Evolutionary conservation across 306 rosid species (phyloP), one percentile per base, ranked within the genome.

Genomic region (Medicago arabica): DNA sequence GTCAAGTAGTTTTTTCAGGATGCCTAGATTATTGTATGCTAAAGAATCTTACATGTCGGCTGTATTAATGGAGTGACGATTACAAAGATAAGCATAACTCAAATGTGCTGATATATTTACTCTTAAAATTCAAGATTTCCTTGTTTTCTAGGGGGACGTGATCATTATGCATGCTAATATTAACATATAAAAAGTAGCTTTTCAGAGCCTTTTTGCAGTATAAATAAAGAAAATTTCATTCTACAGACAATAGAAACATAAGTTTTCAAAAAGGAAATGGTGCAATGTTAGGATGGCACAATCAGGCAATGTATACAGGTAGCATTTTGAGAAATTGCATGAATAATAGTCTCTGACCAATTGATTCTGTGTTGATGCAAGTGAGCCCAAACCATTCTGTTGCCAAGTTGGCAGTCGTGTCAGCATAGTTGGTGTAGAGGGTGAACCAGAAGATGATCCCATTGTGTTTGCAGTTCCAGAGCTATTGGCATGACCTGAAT

Each of bases 391-490:
- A 61, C 84, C 87, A 81, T 80, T 86, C 16, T 89, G 87, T 54
- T 85, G 83, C 80, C 82, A 78, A 75, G 81, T 76, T 36, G 93
- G 89, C 66, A 6, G 86, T 58, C 85, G 82, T 55, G 90, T 86
- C 75, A 86, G 89, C 13, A 85, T 75, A 76, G 91, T 69, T 61
- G 84, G 87, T 2, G 91, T 72, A 68, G 92, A 88, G 59, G 91
- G 90, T 44, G 92, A 86, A 76, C 84, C 77, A 28, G 75, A 72
- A 39, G 87, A 86, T 40, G 89, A 91, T 25, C 64, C 16, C 36
- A 28, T 28, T 23, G 64, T 23, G 39, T 58, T 58, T 58, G 64
- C 64, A 23, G 64, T 23, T 58, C 64, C 64, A 23, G n/a, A 58
- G 64, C n/a, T 58, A 23, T 23, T 58, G 64, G 9, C 8, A 21